phyloP scores from a whole-genome alignment of 1,284 basidiomycete genomes.

The Cutaneotrichosporon curvatum region DNA sequence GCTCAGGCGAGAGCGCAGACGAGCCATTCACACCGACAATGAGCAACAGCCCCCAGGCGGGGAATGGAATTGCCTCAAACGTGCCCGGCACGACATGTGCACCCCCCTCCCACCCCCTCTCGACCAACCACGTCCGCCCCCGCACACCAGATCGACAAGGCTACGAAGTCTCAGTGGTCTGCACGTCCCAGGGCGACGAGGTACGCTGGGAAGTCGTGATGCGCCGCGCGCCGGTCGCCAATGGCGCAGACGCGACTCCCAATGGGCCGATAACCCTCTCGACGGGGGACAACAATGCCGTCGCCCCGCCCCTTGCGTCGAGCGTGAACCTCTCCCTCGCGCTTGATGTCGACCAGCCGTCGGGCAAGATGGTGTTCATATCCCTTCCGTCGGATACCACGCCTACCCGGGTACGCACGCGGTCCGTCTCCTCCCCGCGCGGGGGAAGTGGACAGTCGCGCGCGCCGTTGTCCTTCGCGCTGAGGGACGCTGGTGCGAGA shows the following conservation, averaged over 20 bases:
- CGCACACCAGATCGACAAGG: constrained; percentile 9
- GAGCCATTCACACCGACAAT: constrained; percentile 1
- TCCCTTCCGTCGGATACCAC: constrained; percentile 26
- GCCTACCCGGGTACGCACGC: constrained; percentile 3
- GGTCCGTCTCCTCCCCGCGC: background rate
- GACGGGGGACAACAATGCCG: background rate
- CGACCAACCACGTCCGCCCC: background rate
- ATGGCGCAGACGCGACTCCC: background rate
- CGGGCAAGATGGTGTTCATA: constrained; percentile 38
- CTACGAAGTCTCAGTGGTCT: constrained; percentile 29
- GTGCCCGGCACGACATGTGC: too few species aligned
- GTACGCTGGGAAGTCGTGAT: constrained; percentile 35
- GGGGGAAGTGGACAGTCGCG: background rate
- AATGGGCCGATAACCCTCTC: constrained; percentile 5
- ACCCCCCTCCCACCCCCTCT: background rate
- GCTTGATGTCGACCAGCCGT: constrained; percentile 25
- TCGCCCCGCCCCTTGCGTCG: constrained; percentile 22
- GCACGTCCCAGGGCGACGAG: constrained; percentile 18
- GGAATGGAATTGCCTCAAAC: too few species aligned
- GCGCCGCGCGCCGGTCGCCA: constrained; percentile 8
- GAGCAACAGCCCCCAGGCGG: background rate
- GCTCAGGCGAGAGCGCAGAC: background rate
- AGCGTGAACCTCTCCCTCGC: constrained; percentile 37
- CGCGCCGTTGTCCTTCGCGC: background rate
- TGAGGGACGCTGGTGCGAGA: too few species aligned